Base-by-base conservation (phyloP, 2,329 filamentous ascomycete species). In the Tolypocladium ovalisporum region DNA sequence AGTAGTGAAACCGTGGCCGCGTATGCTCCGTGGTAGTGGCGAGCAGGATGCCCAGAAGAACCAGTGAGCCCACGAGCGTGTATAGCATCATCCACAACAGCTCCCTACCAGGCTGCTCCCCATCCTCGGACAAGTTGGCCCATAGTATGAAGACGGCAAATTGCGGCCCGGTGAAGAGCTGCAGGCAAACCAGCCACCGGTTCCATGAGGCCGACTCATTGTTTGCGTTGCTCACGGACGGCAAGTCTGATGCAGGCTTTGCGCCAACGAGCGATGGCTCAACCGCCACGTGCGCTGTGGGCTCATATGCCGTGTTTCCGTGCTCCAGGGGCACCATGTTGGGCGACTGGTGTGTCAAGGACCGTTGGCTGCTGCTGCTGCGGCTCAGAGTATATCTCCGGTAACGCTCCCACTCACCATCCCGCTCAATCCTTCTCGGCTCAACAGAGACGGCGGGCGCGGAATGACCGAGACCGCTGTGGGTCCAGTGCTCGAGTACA, bases 81-180 rank as follows among this genome's bases (percentile, higher is more conserved):
- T 80, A 82, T 1, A 90, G 68, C 1, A 84, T 65, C 63, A 87
- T 76, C 44, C 77, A 73, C 19, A 86, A 56, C 36, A 92, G 75
- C 29, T 75, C 75, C 61, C 70, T 73, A 37, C 72, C 67, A 1
- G 81, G 76, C 35, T 76, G 71, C n/a, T 81, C 76, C 52, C 80
- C 70, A 52, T 88, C 85, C 35, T 87, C 77, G 42, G 72, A 68
- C 56, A 80, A 77, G 64, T 89, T 89, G 29, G 82, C 85, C 85
- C 86, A 96, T 24, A 90, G 70, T 35, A 96, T 84, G 22, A 90
- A 69, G 1, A 89, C 81, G 51, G 92, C 83, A 71, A 97, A 96
- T 27, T 94, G 71, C 0, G 94, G 94, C 0, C 92, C 90, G 0
- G 88, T 89, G 68, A 97, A 91, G 54, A 94, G 79, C 66, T 99